Conservation (phyloP, 2,329 filamentous ascomycete genomes). For the Cylindrodendrum hubeiense region DNA sequence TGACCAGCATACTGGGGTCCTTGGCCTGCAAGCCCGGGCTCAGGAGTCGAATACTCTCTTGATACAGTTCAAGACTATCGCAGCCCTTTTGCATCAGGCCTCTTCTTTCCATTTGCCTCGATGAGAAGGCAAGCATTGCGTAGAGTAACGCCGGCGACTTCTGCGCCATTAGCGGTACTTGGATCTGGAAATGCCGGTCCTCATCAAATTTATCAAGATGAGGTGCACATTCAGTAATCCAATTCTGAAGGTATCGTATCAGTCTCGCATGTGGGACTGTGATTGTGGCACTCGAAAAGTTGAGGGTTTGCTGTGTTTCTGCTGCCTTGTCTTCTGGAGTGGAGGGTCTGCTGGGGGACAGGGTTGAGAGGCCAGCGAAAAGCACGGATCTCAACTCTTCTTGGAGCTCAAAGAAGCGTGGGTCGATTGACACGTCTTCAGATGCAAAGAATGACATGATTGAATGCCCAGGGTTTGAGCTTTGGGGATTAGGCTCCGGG, state of each 20-base stretch:
- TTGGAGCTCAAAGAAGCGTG: conserved; percentile 58
- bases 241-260: conserved; percentile 58
- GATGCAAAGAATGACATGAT: conserved; percentile 38
- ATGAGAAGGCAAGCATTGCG: conserved; percentile 65
- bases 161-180: conserved; percentile 62
- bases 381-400: conserved; percentile 58
- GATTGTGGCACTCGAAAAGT: conserved; percentile 45
- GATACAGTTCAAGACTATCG: conserved; percentile 66
- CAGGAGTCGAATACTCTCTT: conserved; percentile 61
- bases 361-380: conserved; percentile 48
- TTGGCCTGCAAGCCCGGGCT: conserved; percentile 56
- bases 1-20: conserved; percentile 59
- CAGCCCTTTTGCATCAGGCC: conserved; percentile 60
- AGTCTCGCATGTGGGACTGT: conserved; percentile 38
- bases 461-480: not conserved
- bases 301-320: conserved; percentile 36
- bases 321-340: conserved; percentile 38
- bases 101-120: conserved; percentile 63
- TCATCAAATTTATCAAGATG: conserved; percentile 68
- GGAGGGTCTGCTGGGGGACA: conserved; percentile 45
- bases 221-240: conserved; percentile 63
- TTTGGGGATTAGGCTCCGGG: not conserved
- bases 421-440: conserved; percentile 52
- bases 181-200: conserved; percentile 63
- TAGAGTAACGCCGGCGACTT: conserved; percentile 59